phyloP scores from a whole-genome alignment of 306 rosid genomes.

The Malus asiatica region DNA sequence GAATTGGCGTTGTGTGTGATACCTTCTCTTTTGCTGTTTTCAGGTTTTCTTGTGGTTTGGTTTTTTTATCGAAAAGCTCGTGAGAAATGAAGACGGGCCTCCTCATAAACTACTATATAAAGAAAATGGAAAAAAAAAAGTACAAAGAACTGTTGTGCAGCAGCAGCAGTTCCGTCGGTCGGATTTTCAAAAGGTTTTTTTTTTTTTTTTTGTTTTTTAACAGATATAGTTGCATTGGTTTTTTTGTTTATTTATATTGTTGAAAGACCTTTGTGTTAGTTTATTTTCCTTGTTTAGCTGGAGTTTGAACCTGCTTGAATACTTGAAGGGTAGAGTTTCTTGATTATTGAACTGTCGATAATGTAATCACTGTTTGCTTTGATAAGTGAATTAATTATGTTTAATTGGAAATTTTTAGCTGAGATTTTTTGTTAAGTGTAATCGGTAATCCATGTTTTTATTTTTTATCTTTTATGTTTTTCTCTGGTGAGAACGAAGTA shows the following conservation, averaged over 20 bases:
- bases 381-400: background rate
- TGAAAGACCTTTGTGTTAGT: background rate
- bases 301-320: background rate
- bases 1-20: background rate
- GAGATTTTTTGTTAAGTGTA: too few species aligned
- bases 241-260: background rate
- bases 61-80: conserved; percentile 40
- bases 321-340: background rate
- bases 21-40: background rate
- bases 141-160: conserved; percentile 29
- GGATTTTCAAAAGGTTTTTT: background rate
- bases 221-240: conserved; percentile 1
- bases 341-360: background rate
- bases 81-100: conserved; percentile 42
- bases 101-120: conserved; percentile 19
- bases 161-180: conserved; percentile 30
- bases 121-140: conserved; percentile 9
- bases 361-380: background rate
- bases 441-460: background rate
- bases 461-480: too few species aligned
- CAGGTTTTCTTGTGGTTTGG: conserved; percentile 55
- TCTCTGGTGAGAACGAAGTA: too few species aligned
- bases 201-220: background rate
- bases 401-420: background rate
- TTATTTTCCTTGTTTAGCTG: conserved; percentile 2